These are phyloP conservation scores for Avena atlantica DNA, from an alignment of 176 grass and related monocot genomes.

Conservation along the genomic window DNA sequence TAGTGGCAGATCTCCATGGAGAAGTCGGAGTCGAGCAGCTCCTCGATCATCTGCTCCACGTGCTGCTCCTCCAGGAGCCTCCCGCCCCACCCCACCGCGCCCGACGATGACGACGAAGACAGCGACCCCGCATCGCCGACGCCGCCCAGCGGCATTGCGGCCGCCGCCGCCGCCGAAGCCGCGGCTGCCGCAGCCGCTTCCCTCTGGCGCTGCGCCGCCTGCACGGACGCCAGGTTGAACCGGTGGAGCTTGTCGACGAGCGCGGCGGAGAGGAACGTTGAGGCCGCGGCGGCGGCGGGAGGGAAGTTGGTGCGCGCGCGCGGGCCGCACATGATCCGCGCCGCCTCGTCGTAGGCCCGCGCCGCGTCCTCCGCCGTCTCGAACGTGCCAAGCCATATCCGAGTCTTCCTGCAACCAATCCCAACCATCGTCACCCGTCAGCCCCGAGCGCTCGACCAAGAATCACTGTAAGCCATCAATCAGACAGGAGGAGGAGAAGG, in stretches of 20 bases:
- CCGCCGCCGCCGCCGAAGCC: background rate
- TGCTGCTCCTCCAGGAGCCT: slow-evolving; percentile 77
- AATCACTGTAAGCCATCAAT: background rate
- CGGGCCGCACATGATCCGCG: slow-evolving; percentile 87
- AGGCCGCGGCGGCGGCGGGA: background rate
- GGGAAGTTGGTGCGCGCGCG: slow-evolving; percentile 87
- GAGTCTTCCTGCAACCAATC: slow-evolving; percentile 68
- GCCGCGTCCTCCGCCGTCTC: slow-evolving; percentile 97
- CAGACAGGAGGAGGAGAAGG: background rate
- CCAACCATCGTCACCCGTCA: background rate
- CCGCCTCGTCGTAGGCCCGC: slow-evolving; percentile 91
- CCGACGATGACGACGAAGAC: background rate
- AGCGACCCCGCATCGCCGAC: background rate
- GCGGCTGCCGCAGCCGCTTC: slow-evolving; percentile 3
- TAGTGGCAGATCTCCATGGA: slow-evolving; percentile 86
- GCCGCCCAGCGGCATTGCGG: background rate
- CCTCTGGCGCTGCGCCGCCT: slow-evolving; percentile 58
- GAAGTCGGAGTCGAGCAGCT: slow-evolving; percentile 85
- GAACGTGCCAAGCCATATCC: slow-evolving; percentile 99
- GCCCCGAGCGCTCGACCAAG: slow-evolving; percentile 4
- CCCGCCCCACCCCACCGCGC: slow-evolving; percentile 34
- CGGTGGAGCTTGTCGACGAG: slow-evolving; percentile 83
- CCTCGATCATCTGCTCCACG: slow-evolving; percentile 96
- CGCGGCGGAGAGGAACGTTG: slow-evolving; percentile 68
- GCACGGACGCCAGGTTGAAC: slow-evolving; percentile 80